phyloP scores from a whole-genome alignment of 805 yeast species.

The Saccharomycopsis vini region DNA sequence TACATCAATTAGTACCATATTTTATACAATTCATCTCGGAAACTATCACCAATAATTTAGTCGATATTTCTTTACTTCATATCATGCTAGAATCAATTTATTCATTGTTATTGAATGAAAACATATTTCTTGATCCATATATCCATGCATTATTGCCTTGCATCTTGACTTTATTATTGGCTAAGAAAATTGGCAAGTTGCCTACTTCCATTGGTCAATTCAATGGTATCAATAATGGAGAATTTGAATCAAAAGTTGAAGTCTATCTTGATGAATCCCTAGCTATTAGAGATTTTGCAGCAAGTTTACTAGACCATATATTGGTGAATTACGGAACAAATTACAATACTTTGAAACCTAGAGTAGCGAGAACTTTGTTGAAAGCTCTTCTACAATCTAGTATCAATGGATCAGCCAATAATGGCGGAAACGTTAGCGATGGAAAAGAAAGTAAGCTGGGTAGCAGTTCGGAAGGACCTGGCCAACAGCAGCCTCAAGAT shows the following conservation, averaged over 20 bases:
- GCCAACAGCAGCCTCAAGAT: slow-evolving; percentile 12
- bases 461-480: slow-evolving; percentile 6
- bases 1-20: slow-evolving; percentile 94
- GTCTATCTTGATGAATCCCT: slow-evolving; percentile 34
- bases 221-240: slow-evolving; percentile 12
- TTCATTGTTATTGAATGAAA: slow-evolving; percentile 72
- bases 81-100: slow-evolving; percentile 86
- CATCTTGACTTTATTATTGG: slow-evolving; percentile 76
- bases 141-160: slow-evolving; percentile 98
- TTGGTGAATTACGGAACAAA: slow-evolving; percentile 72
- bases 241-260: slow-evolving; percentile 21
- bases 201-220: background rate
- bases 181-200: slow-evolving; percentile 68
- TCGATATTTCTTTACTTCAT: slow-evolving; percentile 57
- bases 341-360: slow-evolving; percentile 81
- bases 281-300: slow-evolving; percentile 82
- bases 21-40: slow-evolving; percentile 94
- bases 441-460: background rate
- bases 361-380: slow-evolving; percentile 86
- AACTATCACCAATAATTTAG: slow-evolving; percentile 80
- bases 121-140: slow-evolving; percentile 88
- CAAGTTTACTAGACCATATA: slow-evolving; percentile 72
- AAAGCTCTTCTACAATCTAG: slow-evolving; percentile 83
- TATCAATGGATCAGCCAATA: slow-evolving; percentile 31
- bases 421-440: background rate